Percentiles rank a stretch among this genome's conserved stretches.
phyloP scores from a whole-genome alignment of 345 rosid species.

The Gossypium ekmanianum region DNA sequence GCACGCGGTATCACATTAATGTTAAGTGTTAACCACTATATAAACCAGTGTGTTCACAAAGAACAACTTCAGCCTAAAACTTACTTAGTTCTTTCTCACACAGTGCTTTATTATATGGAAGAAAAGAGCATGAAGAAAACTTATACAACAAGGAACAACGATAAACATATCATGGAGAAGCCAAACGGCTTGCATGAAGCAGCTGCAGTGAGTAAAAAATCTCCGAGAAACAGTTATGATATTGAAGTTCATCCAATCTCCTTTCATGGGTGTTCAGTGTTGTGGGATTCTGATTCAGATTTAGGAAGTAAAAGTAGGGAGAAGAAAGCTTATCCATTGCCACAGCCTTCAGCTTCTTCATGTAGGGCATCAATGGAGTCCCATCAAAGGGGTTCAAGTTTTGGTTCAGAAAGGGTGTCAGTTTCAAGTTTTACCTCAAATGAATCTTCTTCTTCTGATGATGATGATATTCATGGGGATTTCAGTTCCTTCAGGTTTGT shows the following conservation, averaged over 20 bases:
- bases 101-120: background rate
- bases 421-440: conserved; percentile 3
- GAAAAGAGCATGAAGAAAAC: background rate
- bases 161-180: background rate
- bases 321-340: conserved; percentile 17
- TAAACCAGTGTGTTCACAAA: background rate
- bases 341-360: conserved; percentile 13
- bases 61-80: background rate
- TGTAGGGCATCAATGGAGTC: background rate
- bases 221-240: background rate
- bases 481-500: conserved; percentile 16
- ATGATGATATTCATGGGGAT: conserved; percentile 10
- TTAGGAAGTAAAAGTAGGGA: background rate
- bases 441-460: background rate
- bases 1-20: background rate
- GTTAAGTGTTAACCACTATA: background rate
- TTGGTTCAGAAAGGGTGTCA: conserved; percentile 5
- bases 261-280: conserved; percentile 11
- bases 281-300: background rate
- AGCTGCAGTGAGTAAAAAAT: background rate
- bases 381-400: background rate
- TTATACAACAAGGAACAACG: background rate
- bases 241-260: background rate
- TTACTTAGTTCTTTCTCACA: no score
- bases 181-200: background rate